phyloP scores from a whole-genome alignment of 1,284 basidiomycete species.

The Mycena sp. region DNA sequence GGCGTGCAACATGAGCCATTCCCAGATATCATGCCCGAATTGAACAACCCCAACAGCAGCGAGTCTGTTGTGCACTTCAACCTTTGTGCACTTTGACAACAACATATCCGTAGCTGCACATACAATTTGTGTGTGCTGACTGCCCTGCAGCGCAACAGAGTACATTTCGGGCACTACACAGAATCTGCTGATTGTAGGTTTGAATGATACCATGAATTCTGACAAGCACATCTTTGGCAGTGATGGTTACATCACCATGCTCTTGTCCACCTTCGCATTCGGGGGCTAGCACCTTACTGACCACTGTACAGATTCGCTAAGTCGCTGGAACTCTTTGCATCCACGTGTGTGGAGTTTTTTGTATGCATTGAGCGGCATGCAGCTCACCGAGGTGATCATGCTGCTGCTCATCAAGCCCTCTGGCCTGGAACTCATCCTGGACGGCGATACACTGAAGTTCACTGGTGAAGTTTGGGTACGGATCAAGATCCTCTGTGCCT shows the following conservation, averaged over 20 bases:
- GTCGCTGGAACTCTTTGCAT: not conserved
- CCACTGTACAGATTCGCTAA: slow-evolving; percentile 3
- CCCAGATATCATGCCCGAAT: slow-evolving; percentile 31
- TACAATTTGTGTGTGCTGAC: not conserved
- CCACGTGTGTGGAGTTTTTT: slow-evolving; percentile 9
- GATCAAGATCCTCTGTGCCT: not conserved
- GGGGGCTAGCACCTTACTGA: not conserved
- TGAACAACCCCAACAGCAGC: not conserved
- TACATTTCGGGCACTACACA: slow-evolving; percentile 47
- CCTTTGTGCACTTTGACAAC: slow-evolving; percentile 41
- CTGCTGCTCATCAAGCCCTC: slow-evolving; percentile 12
- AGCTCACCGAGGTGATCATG: slow-evolving; percentile 16
- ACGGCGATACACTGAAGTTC: not conserved
- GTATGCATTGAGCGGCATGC: slow-evolving; percentile 6
- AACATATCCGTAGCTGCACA: slow-evolving; percentile 39
- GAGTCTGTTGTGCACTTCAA: not conserved
- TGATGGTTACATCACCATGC: slow-evolving; percentile 48
- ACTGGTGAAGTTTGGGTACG: slow-evolving; percentile 1
- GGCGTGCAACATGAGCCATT: slow-evolving; percentile 30
- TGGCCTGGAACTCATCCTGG: no score
- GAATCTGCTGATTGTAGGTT: slow-evolving; percentile 46
- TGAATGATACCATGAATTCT: slow-evolving; percentile 41
- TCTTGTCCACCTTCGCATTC: not conserved
- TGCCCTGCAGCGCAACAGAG: slow-evolving; percentile 41
- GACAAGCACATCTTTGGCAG: slow-evolving; percentile 39